Evolutionary conservation across 352 stramenopile species (phyloP), one percentile per base, ranked within the genome.

Genomic region (Globisporangium nagaii): DNA sequence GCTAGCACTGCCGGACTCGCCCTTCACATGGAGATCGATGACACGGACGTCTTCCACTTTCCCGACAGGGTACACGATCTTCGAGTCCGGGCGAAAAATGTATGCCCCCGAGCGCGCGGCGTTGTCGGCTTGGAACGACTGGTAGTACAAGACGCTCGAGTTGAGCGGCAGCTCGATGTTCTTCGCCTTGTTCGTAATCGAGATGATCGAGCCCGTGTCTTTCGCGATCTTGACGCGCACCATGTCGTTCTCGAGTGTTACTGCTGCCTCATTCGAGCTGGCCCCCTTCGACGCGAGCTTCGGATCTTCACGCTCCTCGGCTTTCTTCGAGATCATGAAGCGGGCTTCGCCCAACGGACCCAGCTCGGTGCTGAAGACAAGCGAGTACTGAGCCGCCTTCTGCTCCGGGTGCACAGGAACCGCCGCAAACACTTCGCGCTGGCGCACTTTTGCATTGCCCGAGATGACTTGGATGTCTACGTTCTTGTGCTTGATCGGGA

Each of bases 101-200:
- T 99, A 99, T 6, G 96, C 97, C 19, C 97, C 97, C 22, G 92
- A 98, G 59, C 96, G 90, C 56, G 94, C 83, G 4, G 69, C 65
- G 1, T 73, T 58, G 3, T 45, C 27, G 4, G 58, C 67, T 45
- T 86, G 73, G 53, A 72, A 89, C 10, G 75, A 63, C 30, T 86
- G 73, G 49, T 92, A 92, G 63, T 90, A 92, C 17, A 56, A 56
- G 12, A 92, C 64, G 22, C 71, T 66, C 3, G 82, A 60, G 1
- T 56, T 66, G 0, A 90, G 22, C 5, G 71, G 73, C 1, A 92
- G 56, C 30, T 80, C 72, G 9, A 87, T 72, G 45, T 86, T 84
- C 27, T 72, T 79, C 39, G 69, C 70, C 62, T 92, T 92, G 79
- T 92, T 87, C 9, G 65, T 68, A 27, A 92, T 63, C 22, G 77